phyloP scores from a whole-genome alignment of 176 grass and related monocot species.

The Zizania latifolia region DNA sequence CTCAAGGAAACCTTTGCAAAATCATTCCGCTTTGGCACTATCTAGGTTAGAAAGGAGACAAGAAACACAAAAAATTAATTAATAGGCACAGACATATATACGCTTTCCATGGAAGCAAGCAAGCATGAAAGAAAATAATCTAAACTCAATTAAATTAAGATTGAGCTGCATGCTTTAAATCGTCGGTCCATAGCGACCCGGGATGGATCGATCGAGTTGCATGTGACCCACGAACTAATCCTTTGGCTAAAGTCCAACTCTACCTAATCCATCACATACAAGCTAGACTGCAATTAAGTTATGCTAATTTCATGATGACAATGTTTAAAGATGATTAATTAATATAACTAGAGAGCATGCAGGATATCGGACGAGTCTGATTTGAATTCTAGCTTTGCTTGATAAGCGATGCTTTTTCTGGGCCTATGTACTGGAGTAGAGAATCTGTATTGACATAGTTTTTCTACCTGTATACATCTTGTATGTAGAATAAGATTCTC shows the following conservation, averaged over 20 bases:
- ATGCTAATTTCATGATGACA: neutral
- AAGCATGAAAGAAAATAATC: neutral
- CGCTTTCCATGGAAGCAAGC: slow-evolving; percentile 23
- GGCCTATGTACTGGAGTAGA: no score
- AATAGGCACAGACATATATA: neutral
- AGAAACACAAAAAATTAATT: neutral
- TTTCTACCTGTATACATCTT: no score
- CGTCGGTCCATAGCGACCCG: slow-evolving; percentile 32
- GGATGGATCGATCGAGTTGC: slow-evolving; percentile 24
- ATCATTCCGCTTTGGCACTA: no score
- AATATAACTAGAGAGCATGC: neutral
- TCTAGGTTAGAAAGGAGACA: neutral
- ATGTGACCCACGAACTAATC: slow-evolving; percentile 44
- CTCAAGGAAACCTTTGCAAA: slow-evolving; percentile 32
- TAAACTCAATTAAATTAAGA: neutral
- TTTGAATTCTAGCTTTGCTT: no score
- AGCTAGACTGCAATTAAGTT: neutral
- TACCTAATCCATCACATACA: slow-evolving; percentile 38
- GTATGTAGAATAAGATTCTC: no score
- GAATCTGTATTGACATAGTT: no score
- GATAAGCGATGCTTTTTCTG: no score
- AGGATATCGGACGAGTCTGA: no score
- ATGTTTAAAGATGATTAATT: neutral
- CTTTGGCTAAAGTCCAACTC: slow-evolving; percentile 41
- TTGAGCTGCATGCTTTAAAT: neutral